Evolutionary conservation across 192 early-diverging fungal genomes (phyloP), one percentile per base, ranked within the genome.

Genomic region (Umbelopsis isabellina): DNA sequence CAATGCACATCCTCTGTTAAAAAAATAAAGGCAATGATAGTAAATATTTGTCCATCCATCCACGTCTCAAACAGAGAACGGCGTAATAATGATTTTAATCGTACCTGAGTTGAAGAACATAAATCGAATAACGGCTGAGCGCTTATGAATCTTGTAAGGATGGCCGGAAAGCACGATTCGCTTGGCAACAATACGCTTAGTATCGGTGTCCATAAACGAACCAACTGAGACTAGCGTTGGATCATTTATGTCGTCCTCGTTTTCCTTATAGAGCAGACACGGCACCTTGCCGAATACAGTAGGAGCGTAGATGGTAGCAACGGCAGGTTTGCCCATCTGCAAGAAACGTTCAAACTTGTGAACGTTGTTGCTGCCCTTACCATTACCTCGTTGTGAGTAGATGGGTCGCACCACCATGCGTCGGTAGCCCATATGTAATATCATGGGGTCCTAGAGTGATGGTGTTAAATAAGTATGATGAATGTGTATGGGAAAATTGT

Each of bases 291-390:
- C 94, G 75, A 96, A 95, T 71, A 92, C 90, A 75, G 97, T 94
- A 9, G 95, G 96, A 7, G 91, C 96, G 80, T 91, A 99, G 15
- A 96, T 84, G n/a, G 92, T 95, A 37, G 87, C 97, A 4, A 98
- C 86, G 27, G 84, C 84, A 11, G 87, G 82, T 16, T 86, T 75
- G 45, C 92, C 93, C 22, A 79, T 83, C 74, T 90, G 89, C 64
- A 97, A 77, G 83, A 97, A 99, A 20, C 95, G 88, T 79, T 97
- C 94, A 77, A 92, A 95, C 85, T 97, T 97, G 84, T 95, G 92
- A 44, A 98, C 96, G 72, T 93, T 91, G 78, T 99, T 99, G 27
- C 87, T 85, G 18, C 90, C 86, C 48, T 90, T 84, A 37, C 92
- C 89, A 67, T 90, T 91, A 21, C 90, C 85, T 79, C 94, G 87